Base-by-base conservation (phyloP, 192 early-diverging fungal species). In the Podila minutissima region DNA sequence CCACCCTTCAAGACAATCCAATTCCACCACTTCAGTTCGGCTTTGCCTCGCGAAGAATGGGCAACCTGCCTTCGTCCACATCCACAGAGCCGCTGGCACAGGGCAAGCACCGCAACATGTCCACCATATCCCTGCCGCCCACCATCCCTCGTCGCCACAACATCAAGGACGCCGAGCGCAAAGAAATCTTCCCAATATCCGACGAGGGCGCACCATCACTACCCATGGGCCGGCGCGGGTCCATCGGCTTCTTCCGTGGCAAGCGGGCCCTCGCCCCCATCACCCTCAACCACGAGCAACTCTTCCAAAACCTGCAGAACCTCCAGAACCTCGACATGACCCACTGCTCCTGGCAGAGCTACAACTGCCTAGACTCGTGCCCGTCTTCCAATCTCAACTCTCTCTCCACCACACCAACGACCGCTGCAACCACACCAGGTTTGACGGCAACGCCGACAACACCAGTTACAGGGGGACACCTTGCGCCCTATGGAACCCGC, bases 181-280 rank as follows among this genome's bases (percentile, higher is more conserved):
- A 81, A 73, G 77, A 81, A 66, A 81, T 81, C 70, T 81, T 81
- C 19, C 77, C 77, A 50, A 81, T 81, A 37, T 81, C 77, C 22
- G 77, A 81, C 63, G 71, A 81, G 41, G 71, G 71, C 22, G 77
- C 77, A 4, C 77, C 77, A 4, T 61, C 62, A 11, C 55, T 64
- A 12, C 58, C 73, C 4, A 8, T 37, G 8, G 68, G 62, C 10
- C 51, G 74, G 19, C 57, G 77, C 19, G 77, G 77, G 1, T 81
- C 77, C 38, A 81, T 81, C 31, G 77, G 77, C 1, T 81, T 81
- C 57, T 81, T 81, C 55, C 77, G 77, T 33, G 77, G 77, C 46
- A 72, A 69, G 17, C 66, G 77, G 2, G 55, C 77, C 38, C 72
- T 62, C 49, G 71, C 71, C 10, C 77, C 77, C 5, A 61, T 68